These are phyloP conservation scores for Penicillium sp. DNA, from an alignment of 2,329 filamentous ascomycete species.

Conservation along the genomic window DNA sequence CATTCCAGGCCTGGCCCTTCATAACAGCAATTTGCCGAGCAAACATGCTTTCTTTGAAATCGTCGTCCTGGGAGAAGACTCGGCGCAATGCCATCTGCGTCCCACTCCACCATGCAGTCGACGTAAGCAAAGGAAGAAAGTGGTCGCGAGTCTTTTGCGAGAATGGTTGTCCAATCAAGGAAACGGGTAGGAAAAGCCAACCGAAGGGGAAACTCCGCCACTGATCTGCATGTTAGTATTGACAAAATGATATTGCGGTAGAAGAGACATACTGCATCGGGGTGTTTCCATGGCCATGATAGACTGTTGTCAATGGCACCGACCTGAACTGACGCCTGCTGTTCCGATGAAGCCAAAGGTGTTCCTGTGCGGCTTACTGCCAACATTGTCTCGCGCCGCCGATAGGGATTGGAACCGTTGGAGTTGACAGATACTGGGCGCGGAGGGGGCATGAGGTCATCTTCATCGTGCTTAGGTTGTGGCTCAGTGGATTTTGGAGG, in stretches of 20 bases:
- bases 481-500: slow-evolving; percentile 65
- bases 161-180: slow-evolving; percentile 92
- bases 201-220: slow-evolving; percentile 92
- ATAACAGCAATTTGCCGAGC: slow-evolving; percentile 97
- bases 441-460: slow-evolving; percentile 51
- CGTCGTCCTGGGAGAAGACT: slow-evolving; percentile 86
- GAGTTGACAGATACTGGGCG: slow-evolving; percentile 61
- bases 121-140: slow-evolving; percentile 93
- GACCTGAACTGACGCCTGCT: slow-evolving; percentile 66
- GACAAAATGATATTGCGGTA: slow-evolving; percentile 25
- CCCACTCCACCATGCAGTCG: slow-evolving; percentile 94
- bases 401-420: slow-evolving; percentile 60
- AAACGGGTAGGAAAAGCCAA: slow-evolving; percentile 96
- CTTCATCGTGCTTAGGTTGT: slow-evolving; percentile 46
- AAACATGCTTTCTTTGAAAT: slow-evolving; percentile 99
- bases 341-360: slow-evolving; percentile 46
- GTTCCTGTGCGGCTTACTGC: slow-evolving; percentile 61
- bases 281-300: slow-evolving; percentile 99
- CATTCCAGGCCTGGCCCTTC: slow-evolving; percentile 99
- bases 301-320: slow-evolving; percentile 97
- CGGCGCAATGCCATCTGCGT: slow-evolving; percentile 82
- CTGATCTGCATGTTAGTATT: slow-evolving; percentile 38
- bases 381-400: slow-evolving; percentile 80
- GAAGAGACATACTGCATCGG: slow-evolving; percentile 67
- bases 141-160: slow-evolving; percentile 91